Base-by-base conservation (phyloP, 192 early-diverging fungal genomes). In the Rhizophagus clarus region DNA sequence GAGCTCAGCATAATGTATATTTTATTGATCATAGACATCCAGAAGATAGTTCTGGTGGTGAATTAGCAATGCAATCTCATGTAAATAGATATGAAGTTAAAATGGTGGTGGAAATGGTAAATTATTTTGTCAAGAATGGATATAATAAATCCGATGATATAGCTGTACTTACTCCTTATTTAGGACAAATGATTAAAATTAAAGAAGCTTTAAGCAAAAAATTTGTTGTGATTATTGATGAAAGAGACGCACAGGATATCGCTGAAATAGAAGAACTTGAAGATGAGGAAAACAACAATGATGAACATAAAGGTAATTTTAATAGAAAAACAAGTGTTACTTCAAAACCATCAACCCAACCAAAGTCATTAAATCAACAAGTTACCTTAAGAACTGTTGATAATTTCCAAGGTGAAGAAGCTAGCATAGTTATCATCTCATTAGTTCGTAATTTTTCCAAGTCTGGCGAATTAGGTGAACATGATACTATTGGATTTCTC, bases 161-260 rank as follows among this genome's bases (percentile, higher is more conserved):
- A 68, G 83, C 89, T 0, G 84, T 90, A 26, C 79, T 90, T n/a
- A 90, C 89, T 7, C 87, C 87, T 28, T 90, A 90, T 37, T 75
- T 87, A 0, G 89, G 87, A 9, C 89, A 90, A n/a, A 83, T 84
- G 11, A 80, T 85, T 0, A 85, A 85, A 45, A 81, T 90, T 15
- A 74, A 81, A 26, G 84, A 86, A 4, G 74, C 71, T 22, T 56
- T 86, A n/a, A 63, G 66, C 4, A 74, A 68, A 4, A 74, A 47
- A 14, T 81, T 86, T 34, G 71, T 68, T 42, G 66, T 87, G 3
- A 51, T 83, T 3, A 78, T 87, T 51, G 84, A 87, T 42, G 86
- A 85, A 49, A 74, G 84, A 2, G 86, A 87, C 29, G 71, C 81
- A 24, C 79, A 85, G 5, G 37, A 84, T 11, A 40, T 87, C 66